phyloP scores from a whole-genome alignment of 768 basidiomycete species.

The Trametes cinnabarina region DNA sequence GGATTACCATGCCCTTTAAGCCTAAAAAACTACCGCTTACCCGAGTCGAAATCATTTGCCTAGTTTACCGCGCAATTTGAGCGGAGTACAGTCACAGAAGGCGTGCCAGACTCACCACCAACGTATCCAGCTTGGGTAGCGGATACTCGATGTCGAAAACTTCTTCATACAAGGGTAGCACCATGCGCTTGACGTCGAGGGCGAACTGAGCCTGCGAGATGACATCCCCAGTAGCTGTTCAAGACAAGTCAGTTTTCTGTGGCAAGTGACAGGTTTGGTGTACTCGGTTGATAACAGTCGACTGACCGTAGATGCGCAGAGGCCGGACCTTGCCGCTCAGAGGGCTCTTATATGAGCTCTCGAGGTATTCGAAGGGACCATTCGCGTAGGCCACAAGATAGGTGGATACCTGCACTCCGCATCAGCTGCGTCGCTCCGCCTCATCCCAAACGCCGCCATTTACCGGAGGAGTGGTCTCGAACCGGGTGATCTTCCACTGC shows the following conservation, averaged over 20 bases:
- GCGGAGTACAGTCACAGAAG: background rate
- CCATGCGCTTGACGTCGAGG: constrained; percentile 80
- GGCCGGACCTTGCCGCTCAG: constrained; percentile 79
- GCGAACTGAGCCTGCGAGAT: constrained; percentile 86
- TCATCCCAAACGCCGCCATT: background rate
- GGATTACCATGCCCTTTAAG: background rate
- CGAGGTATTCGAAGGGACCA: constrained; percentile 74
- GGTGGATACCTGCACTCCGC: constrained; percentile 59
- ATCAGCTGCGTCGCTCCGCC: background rate
- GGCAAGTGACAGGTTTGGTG: too few species aligned
- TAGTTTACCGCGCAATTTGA: constrained; percentile 26
- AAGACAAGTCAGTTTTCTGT: background rate
- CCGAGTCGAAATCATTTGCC: constrained; percentile 86
- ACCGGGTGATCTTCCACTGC: constrained; percentile 81
- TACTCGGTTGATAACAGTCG: too few species aligned
- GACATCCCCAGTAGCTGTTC: constrained; percentile 70
- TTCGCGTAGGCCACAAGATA: constrained; percentile 90
- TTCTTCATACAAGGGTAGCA: constrained; percentile 88
- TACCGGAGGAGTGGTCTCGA: constrained; percentile 74
- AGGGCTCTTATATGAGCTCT: constrained; percentile 75
- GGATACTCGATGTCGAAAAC: constrained; percentile 93
- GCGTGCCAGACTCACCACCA: constrained; percentile 50
- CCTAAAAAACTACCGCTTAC: background rate
- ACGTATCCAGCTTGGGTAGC: constrained; percentile 91
- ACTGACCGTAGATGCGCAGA: constrained; percentile 74